Evolutionary conservation across 2,329 filamentous ascomycete genomes (phyloP), one percentile per base, ranked within the genome.

Genomic region (Microsporum audouinii): DNA sequence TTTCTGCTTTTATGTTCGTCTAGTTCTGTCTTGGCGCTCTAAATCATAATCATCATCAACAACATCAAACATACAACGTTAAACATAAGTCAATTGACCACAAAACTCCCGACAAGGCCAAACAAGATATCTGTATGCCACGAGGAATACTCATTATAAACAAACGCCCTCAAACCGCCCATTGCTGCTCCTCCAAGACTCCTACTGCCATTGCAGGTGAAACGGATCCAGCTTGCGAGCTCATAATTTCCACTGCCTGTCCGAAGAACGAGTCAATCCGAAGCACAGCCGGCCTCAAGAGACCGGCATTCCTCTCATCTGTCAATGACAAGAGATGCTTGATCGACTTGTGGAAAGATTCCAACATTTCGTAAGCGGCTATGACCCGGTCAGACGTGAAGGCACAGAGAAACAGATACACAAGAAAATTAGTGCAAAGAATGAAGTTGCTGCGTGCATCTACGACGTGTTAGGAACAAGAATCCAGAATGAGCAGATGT

Each of bases 221-320:
- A 51, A 51, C 47, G 10, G 7, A 3, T 2, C 6, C 29, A 7
- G 47, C 23, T 14, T 51, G 47, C n/a, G 47, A 14, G n/a, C 47
- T 51, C 47, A 51, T 51, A 27, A 51, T 51, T 17, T 51, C 47
- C 47, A 51, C 47, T n/a, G 47, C 47, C n/a, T 51, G 47, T n/a
- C 47, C 47, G 47, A 51, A 51, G n/a, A 51, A 51, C n/a, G 47
- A 51, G 27, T 51, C 47, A 23, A 51, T 51, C 12, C 47, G 47
- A 51, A 51, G 47, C n/a, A 51, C 47, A 23, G 47, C 47, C 5
- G 47, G 47, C 47, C 47, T 27, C 23, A 51, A 33, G n/a, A 51
- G 47, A 7, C 47, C 29, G n/a, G n/a, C 27, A 14, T 27, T 51
- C 1, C 23, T 51, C 8, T 51, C 47, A 14, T 51, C 47, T 3